These are phyloP conservation scores for Ascochyta rabiei DNA, from an alignment of 2,329 filamentous ascomycete species.

Conservation along the genomic window DNA sequence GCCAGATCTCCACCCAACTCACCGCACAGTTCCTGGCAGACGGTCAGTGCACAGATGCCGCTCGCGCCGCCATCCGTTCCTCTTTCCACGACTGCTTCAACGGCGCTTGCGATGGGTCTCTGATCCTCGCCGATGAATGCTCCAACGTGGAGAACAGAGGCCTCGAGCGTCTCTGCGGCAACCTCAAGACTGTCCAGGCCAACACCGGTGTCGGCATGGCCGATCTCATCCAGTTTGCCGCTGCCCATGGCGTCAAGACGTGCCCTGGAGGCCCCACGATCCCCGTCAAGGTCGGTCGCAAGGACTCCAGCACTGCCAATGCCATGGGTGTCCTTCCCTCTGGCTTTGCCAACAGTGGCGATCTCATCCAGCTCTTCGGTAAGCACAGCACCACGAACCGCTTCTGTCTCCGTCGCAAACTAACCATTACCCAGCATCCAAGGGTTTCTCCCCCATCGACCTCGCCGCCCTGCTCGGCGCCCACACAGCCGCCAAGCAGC, in stretches of 20 bases:
- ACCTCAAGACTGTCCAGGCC: constrained; percentile 48
- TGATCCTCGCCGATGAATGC: constrained; percentile 47
- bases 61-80: constrained; percentile 43
- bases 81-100: constrained; percentile 48
- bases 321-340: constrained; percentile 33
- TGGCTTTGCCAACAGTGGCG: constrained; percentile 17
- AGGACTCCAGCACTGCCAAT: constrained; percentile 34
- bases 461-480: constrained; percentile 49
- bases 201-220: constrained; percentile 48
- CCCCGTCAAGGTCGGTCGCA: constrained; percentile 42
- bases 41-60: constrained; percentile 45
- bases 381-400: background rate
- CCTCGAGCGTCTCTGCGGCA: constrained; percentile 51
- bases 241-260: constrained; percentile 45
- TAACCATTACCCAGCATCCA: constrained; percentile 25
- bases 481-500: constrained; percentile 44
- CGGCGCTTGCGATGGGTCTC: constrained; percentile 45
- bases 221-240: constrained; percentile 48
- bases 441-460: constrained; percentile 45
- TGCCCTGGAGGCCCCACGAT: constrained; percentile 44
- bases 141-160: constrained; percentile 50
- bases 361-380: constrained; percentile 42
- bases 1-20: constrained; percentile 39
- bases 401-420: background rate
- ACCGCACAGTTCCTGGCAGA: constrained; percentile 42